phyloP scores from a whole-genome alignment of 2,329 filamentous ascomycete species.

The Sclerotinia trifoliorum region DNA sequence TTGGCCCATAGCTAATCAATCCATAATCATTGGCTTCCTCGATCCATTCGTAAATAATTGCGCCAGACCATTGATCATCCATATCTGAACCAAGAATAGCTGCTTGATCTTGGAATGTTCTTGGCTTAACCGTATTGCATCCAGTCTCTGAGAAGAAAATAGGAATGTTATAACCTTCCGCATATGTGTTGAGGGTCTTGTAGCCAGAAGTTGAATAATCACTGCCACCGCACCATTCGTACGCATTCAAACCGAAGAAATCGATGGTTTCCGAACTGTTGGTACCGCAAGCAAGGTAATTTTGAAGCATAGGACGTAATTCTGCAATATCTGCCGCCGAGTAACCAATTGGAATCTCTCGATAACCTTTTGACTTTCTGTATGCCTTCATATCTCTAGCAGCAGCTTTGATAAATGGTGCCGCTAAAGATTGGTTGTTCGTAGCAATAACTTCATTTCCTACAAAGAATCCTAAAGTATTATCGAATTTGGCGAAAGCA shows the following conservation, averaged over 20 bases:
- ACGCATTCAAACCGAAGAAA: slow-evolving; percentile 84
- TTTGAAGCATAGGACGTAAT: slow-evolving; percentile 59
- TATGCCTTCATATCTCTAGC: slow-evolving; percentile 81
- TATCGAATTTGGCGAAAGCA: slow-evolving; percentile 58
- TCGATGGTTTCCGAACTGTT: slow-evolving; percentile 70
- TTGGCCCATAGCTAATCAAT: slow-evolving; percentile 70
- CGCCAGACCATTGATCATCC: slow-evolving; percentile 67
- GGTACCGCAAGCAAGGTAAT: slow-evolving; percentile 76
- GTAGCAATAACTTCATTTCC: slow-evolving; percentile 83
- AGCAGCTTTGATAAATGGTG: slow-evolving; percentile 81
- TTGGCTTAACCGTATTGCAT: slow-evolving; percentile 65
- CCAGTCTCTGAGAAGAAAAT: slow-evolving; percentile 90
- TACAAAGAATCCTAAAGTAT: slow-evolving; percentile 79
- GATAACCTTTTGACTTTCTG: slow-evolving; percentile 71
- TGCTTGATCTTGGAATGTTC: slow-evolving; percentile 68
- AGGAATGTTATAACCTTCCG: slow-evolving; percentile 72
- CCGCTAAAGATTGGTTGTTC: slow-evolving; percentile 58
- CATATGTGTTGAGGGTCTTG: slow-evolving; percentile 62
- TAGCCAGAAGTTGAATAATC: slow-evolving; percentile 67
- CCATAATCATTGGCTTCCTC: slow-evolving; percentile 82
- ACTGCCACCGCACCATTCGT: slow-evolving; percentile 68
- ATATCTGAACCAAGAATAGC: slow-evolving; percentile 76
- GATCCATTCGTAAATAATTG: slow-evolving; percentile 90
- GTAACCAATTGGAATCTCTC: slow-evolving; percentile 81
- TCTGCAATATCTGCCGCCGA: slow-evolving; percentile 80